Conservation (phyloP, 805 yeast species). For the Saturnispora mendoncae region DNA sequence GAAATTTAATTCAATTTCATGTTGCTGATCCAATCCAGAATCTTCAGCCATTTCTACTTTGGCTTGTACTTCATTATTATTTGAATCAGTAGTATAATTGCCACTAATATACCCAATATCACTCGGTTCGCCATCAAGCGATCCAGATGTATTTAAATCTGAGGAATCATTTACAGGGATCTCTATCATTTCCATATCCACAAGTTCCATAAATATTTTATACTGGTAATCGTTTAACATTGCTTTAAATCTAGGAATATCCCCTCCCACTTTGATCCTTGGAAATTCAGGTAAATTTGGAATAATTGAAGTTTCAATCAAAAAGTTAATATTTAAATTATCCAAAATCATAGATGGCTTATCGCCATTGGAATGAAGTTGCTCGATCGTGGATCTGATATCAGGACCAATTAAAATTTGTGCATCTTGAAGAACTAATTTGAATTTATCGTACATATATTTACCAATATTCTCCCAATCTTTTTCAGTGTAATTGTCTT, state of each 20-base stretch:
- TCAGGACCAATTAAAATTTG: slow-evolving; percentile 82
- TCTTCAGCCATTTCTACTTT: neutral
- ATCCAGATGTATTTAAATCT: neutral
- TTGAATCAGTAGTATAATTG: slow-evolving; percentile 2
- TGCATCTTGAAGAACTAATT: slow-evolving; percentile 69
- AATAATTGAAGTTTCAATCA: slow-evolving; percentile 74
- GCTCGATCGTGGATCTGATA: slow-evolving; percentile 67
- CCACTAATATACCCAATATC: neutral
- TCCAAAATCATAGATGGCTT: slow-evolving; percentile 62
- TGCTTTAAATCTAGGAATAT: slow-evolving; percentile 62
- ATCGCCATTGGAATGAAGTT: slow-evolving; percentile 42
- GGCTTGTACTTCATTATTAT: neutral
- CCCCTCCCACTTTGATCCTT: slow-evolving; percentile 62
- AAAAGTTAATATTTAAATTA: slow-evolving; percentile 61
- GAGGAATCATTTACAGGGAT: slow-evolving; percentile 41
- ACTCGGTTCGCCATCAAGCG: neutral
- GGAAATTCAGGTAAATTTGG: slow-evolving; percentile 74
- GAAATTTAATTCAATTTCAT: slow-evolving; percentile 62
- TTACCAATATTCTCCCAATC: slow-evolving; percentile 73
- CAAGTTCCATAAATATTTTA: slow-evolving; percentile 70
- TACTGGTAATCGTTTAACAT: slow-evolving; percentile 84
- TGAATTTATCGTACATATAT: slow-evolving; percentile 85
- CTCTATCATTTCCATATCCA: slow-evolving; percentile 55
- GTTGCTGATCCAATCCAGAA: slow-evolving; percentile 35
- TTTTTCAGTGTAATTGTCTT: slow-evolving; percentile 42